Conservation (phyloP, 768 basidiomycete genomes). For the Crucibulum laeve region DNA sequence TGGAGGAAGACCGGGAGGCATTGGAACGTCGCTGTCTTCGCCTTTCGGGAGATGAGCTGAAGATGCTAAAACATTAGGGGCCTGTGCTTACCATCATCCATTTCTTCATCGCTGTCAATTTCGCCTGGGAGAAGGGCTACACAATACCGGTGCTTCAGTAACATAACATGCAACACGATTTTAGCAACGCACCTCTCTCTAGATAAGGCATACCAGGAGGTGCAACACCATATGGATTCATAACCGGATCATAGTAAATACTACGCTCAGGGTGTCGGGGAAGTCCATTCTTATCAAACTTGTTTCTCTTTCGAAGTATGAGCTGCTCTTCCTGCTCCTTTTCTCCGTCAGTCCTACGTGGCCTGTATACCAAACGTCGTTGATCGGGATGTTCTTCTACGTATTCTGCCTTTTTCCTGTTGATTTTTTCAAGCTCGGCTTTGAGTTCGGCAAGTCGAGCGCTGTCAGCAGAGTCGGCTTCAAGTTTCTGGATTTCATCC, state of each 20-base stretch:
- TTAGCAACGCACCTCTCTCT: conserved; percentile 68
- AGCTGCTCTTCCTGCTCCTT: conserved; percentile 37
- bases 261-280: conserved; percentile 89
- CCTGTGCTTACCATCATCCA: conserved; percentile 29
- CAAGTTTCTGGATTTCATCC: conserved; percentile 70
- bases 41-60: conserved; percentile 8
- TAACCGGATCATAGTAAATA: conserved; percentile 87
- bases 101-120: conserved; percentile 59
- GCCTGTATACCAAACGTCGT: conserved; percentile 73
- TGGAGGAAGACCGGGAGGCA: conserved; percentile 66
- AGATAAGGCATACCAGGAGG: conserved; percentile 97
- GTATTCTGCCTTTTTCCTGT: conserved; percentile 87
- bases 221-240: conserved; percentile 92
- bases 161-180: background rate
- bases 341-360: conserved; percentile 38
- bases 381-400: conserved; percentile 93
- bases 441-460: conserved; percentile 70
- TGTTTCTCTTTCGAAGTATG: conserved; percentile 52
- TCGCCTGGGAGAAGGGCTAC: conserved; percentile 62
- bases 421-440: conserved; percentile 73
- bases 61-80: background rate
- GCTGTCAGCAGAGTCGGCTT: conserved; percentile 46
- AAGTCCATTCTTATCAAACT: conserved; percentile 81
- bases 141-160: background rate
- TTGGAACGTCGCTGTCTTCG: conserved; percentile 58